Base-by-base conservation (phyloP, 2,329 filamentous ascomycete genomes). In the Phaeosphaeriaceae sp. region DNA sequence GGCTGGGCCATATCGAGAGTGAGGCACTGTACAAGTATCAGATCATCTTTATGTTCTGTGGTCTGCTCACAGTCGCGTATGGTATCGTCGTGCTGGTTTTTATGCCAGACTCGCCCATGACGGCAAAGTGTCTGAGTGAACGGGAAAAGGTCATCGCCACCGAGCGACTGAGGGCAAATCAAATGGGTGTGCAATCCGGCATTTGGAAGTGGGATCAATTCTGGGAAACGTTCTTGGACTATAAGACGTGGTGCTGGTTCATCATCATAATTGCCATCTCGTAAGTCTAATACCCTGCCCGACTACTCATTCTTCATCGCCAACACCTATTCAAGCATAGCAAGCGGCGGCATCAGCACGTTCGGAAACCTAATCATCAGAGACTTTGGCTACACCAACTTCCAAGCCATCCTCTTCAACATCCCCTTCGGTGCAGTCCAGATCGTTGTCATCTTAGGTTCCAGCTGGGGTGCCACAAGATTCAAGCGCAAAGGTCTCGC, bases 161-260 rank as follows among this genome's bases (percentile, higher is more conserved):
- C 2, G 65, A 70, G 50, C 63, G 69, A 21, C 44, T 72, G 5
- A 46, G 63, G 5, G 60, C 63, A 1, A 69, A 70, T 26, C 66
- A 69, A 35, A 72, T 69, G 23, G 90, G 88, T 26, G 82, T 85
- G 35, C 88, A 91, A 51, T 91, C 93, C 69, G 80, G 85, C 48
- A 86, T 89, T 0, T 95, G 92, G 92, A 86, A 92, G 79, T 94
- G 91, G 91, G 85, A 94, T 47, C 68, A 71, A 49, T 59, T 69
- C 1, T 60, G 63, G 55, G 68, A 71, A 47, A 69, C 67, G 7
- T 53, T 69, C 10, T 35, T 62, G 6, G 68, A 71, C 42, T 59
- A 68, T n/a, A 70, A 71, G 44, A 70, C 67, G 7, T 71, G 78
- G 77, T 71, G 70, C 0, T 89, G 85, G 86, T 76, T 88, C 49